phyloP scores from a whole-genome alignment of 1,284 basidiomycete genomes.

The Heterobasidion occidentale region DNA sequence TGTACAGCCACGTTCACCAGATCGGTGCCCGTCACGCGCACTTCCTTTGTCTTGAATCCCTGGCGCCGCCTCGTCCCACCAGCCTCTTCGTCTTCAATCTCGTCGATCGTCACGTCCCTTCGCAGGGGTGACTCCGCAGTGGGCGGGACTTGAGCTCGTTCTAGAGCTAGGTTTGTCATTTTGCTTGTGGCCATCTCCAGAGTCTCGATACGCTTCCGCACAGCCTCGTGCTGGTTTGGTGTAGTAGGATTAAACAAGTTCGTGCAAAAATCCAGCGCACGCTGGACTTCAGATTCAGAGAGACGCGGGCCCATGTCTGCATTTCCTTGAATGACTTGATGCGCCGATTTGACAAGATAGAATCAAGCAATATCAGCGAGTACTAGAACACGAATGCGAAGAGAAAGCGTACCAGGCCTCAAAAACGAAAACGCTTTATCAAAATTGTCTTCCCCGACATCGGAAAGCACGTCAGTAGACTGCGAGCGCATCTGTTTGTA shows the following conservation, averaged over 20 bases:
- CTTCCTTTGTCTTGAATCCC: neutral
- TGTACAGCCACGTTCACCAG: neutral
- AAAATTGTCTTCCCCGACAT: slow-evolving; percentile 53
- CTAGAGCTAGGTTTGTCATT: neutral
- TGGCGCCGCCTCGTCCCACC: neutral
- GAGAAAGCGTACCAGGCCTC: slow-evolving; percentile 39
- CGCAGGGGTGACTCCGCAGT: neutral
- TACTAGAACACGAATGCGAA: neutral
- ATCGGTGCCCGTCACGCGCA: too few species aligned
- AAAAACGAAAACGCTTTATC: slow-evolving; percentile 54
- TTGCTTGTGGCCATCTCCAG: slow-evolving; percentile 5
- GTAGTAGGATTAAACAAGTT: slow-evolving; percentile 30
- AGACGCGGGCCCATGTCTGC: slow-evolving; percentile 63
- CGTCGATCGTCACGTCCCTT: neutral
- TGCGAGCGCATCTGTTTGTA: slow-evolving; percentile 57
- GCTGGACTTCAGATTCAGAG: slow-evolving; percentile 62
- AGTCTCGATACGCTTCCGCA: slow-evolving; percentile 18
- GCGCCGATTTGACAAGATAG: neutral
- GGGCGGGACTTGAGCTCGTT: neutral
- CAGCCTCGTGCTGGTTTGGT: slow-evolving; percentile 24
- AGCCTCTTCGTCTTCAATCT: neutral
- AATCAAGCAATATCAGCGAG: neutral
- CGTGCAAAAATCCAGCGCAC: slow-evolving; percentile 33
- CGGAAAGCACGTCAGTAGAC: slow-evolving; percentile 40
- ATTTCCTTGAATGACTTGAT: slow-evolving; percentile 65